Evolutionary conservation across 2,329 filamentous ascomycete genomes (phyloP).

Genomic region (Fusarium buharicum): DNA sequence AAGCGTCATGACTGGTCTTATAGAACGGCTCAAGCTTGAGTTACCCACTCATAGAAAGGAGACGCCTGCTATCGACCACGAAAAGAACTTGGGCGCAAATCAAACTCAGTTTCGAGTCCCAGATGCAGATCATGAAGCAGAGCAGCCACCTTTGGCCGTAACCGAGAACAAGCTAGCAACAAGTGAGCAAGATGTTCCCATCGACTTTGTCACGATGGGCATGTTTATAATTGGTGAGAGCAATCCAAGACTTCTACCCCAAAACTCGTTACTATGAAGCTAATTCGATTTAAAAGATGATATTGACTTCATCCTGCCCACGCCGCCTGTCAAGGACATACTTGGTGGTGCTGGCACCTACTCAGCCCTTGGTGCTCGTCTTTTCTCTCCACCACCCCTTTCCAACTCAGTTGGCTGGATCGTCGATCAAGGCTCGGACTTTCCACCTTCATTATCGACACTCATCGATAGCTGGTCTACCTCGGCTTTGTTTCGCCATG

Average conservation of each 20-base stretch:
- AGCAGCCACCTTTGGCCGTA: constrained; percentile 5
- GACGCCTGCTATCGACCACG: neutral
- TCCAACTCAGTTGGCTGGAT: constrained; percentile 86
- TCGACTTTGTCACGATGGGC: constrained; percentile 76
- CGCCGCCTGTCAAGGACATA: constrained; percentile 75
- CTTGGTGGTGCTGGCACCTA: constrained; percentile 92
- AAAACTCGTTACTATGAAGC: constrained; percentile 3
- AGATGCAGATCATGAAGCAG: constrained; percentile 10
- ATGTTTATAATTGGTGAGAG: constrained; percentile 78
- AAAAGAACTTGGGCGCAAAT: constrained; percentile 8
- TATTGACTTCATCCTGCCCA: constrained; percentile 83
- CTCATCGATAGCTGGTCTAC: constrained; percentile 81
- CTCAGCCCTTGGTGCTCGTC: constrained; percentile 85
- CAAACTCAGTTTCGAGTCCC: constrained; percentile 22
- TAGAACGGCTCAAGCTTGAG: constrained; percentile 12
- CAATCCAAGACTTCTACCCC: neutral
- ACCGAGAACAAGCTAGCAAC: constrained; percentile 1
- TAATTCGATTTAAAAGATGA: constrained; percentile 70
- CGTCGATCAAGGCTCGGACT: constrained; percentile 89
- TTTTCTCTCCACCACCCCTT: constrained; percentile 77
- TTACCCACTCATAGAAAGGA: constrained; percentile 12
- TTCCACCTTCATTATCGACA: constrained; percentile 72
- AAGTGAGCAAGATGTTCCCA: constrained; percentile 10
- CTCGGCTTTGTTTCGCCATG: constrained; percentile 73
- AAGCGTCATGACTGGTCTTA: constrained; percentile 23